phyloP scores from a whole-genome alignment of 345 rosid species.

The Luvunga scandens region DNA sequence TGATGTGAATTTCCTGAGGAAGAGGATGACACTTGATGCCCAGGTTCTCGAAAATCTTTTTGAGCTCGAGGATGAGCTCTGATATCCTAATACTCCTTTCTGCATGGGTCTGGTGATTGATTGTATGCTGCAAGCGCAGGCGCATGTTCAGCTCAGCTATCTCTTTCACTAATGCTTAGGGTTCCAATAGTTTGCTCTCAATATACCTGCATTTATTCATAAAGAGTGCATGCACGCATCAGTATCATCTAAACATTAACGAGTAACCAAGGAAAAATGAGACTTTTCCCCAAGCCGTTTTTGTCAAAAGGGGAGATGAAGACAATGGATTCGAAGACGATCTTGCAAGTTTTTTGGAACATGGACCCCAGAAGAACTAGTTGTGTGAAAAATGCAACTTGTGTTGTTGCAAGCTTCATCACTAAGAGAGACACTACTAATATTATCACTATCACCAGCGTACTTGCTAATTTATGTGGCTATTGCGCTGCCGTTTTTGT shows the following conservation, averaged over 20 bases:
- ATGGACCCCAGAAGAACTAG: constrained; percentile 63
- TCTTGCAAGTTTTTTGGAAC: constrained; percentile 79
- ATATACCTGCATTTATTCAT: constrained; percentile 31
- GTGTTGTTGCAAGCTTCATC: too few relatives aligned
- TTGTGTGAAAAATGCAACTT: constrained; percentile 46
- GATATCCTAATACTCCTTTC: constrained; percentile 41
- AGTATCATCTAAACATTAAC: too few relatives aligned
- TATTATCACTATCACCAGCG: constrained; percentile 46
- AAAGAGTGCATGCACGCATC: too few relatives aligned
- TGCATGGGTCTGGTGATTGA: constrained; percentile 56
- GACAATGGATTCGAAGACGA: constrained; percentile 72
- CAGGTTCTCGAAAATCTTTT: constrained; percentile 44
- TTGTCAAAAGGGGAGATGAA: constrained; percentile 69
- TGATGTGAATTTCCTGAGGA: constrained; percentile 45
- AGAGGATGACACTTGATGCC: constrained; percentile 49
- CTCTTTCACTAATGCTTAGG: constrained; percentile 51
- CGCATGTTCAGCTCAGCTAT: constrained; percentile 45
- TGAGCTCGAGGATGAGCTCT: constrained; percentile 48
- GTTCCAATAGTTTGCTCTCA: constrained; percentile 53
- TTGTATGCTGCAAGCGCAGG: constrained; percentile 46
- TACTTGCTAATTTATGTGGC: too few relatives aligned
- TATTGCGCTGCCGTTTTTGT: too few relatives aligned
- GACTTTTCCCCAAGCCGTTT: too few relatives aligned
- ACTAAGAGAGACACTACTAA: constrained; percentile 47
- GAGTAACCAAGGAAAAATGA: too few relatives aligned